A percentile compares a stretch with the other conserved stretches of the same genome.
Evolutionary conservation across 345 rosid species (phyloP).

Genomic region (Leavenworthia alabamica): DNA sequence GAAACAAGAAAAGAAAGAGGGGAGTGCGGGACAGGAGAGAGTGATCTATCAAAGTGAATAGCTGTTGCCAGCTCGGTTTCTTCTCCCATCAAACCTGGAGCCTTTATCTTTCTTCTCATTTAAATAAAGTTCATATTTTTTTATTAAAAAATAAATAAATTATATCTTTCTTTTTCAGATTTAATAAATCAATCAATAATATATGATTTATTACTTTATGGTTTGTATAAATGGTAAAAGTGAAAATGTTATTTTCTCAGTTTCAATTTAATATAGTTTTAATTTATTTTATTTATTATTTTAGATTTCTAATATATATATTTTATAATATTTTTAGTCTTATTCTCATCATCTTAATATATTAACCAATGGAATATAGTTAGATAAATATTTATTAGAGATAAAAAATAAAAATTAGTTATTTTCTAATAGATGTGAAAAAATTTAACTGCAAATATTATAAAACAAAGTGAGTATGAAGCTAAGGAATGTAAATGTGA

Average conservation of each 20-base stretch:
- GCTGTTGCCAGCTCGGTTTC: constrained; percentile 34
- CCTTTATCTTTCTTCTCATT: constrained; percentile 11
- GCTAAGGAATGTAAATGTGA: not conserved
- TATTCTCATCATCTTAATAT: too few relatives aligned
- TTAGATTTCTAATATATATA: too few relatives aligned
- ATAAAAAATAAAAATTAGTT: too few relatives aligned
- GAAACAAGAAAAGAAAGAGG: constrained; percentile 20
- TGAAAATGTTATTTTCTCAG: too few relatives aligned
- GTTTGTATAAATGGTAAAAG: not conserved
- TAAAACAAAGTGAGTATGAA: too few relatives aligned
- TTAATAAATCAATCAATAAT: not conserved
- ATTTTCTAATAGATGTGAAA: too few relatives aligned
- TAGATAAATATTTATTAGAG: too few relatives aligned
- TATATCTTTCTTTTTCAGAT: not conserved
- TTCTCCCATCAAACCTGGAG: constrained; percentile 33
- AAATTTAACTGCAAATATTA: too few relatives aligned
- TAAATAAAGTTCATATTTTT: constrained; percentile 7
- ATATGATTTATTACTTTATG: not conserved
- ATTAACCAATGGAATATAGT: too few relatives aligned
- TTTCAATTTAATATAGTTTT: too few relatives aligned
- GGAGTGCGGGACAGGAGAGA: constrained; percentile 31
- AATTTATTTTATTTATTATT: too few relatives aligned
- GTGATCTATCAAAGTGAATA: constrained; percentile 29
- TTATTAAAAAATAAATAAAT: not conserved
- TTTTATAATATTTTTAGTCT: too few relatives aligned